Base-by-base conservation (phyloP, 1,284 basidiomycete species). In the Pholiota adiposa region DNA sequence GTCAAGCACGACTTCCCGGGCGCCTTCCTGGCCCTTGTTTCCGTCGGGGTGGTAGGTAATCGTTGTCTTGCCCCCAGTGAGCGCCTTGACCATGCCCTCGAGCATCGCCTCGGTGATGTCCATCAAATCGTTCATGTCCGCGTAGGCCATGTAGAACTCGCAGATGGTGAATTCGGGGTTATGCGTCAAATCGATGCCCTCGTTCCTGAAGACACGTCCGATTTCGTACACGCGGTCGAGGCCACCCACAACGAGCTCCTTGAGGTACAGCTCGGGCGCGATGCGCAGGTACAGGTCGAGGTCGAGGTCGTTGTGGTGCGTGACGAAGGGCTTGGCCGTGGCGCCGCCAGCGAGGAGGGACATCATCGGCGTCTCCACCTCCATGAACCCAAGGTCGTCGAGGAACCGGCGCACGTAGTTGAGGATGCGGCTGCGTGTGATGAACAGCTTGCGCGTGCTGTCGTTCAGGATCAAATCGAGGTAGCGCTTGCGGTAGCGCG, bases 121-220 rank as follows among this genome's bases (percentile, higher is more conserved):
- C 97, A 99, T 98, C 62, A 99, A 66, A 73, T 99, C 97, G 81
- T 96, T 93, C 95, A 98, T 97, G 77, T 99, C 97, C 64, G 97
- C 97, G 72, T 98, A 99, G 27, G 97, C 97, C 97, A 99, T 99
- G 76, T 99, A 99, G 79, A 99, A 99, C 81, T 99, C 97, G 85
- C 97, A 99, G 77, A 98, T 97, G 19, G 94, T 94, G 81, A 97
- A 97, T 74, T 97, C 94, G 65, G 96, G 95, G 77, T 97, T 97
- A 77, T 97, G 96, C 25, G 97, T 99, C 70, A 98, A 82, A 79
- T 99, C 97, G 74, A 99, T 99, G 54, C 96, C 93, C 76, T 99
- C 97, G 77, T 99, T 99, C 58, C 97, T 83, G 87, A 99, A 99
- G 31, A 98, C 96, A 54, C 97, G 89, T 6, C 97, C 97, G 65